Evolutionary conservation across 1,284 basidiomycete species (phyloP).

Genomic region (Papiliotrema terrestris): DNA sequence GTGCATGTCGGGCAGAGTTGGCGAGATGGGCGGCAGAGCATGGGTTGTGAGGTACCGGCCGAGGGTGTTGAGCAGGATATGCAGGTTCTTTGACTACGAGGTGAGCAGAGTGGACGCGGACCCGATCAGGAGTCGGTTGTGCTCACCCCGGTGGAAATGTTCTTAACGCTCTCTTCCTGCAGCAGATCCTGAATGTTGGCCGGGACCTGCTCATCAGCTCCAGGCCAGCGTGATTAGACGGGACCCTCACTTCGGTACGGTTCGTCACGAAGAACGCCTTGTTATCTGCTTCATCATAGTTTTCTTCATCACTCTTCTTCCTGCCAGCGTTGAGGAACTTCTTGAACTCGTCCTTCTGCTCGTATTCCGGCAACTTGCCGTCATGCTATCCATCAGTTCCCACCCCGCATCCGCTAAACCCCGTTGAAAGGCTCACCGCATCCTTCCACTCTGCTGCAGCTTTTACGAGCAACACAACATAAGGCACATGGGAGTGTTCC

Average conservation of each 20-base stretch:
- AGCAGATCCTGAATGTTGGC: conserved; percentile 65
- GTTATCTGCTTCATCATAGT: conserved; percentile 86
- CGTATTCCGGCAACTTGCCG: conserved; percentile 45
- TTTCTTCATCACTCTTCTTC: conserved; percentile 82
- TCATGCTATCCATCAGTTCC: conserved; percentile 23
- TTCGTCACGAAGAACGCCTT: conserved; percentile 75
- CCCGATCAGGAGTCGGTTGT: too few species aligned
- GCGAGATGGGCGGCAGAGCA: conserved; percentile 59
- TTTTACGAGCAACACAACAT: conserved; percentile 78
- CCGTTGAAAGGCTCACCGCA: conserved; percentile 23
- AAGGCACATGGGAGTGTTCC: conserved; percentile 82
- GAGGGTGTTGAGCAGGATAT: conserved; percentile 79
- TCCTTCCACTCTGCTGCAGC: conserved; percentile 76
- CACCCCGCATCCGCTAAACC: too few species aligned
- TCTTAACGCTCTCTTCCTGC: conserved; percentile 56
- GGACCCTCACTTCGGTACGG: conserved; percentile 55
- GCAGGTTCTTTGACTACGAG: conserved; percentile 68
- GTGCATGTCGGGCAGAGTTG: conserved; percentile 92
- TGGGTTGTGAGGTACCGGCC: conserved; percentile 53
- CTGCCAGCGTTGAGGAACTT: conserved; percentile 39
- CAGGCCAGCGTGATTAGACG: neutral
- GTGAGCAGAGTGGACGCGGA: neutral
- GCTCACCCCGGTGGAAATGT: conserved; percentile 46
- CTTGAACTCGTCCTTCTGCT: conserved; percentile 78
- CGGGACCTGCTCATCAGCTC: conserved; percentile 55